Evolutionary conservation across 495 filamentous ascomycete species (phyloP), one percentile per base, ranked within the genome.

Genomic region (Aspergillus egyptiacus): DNA sequence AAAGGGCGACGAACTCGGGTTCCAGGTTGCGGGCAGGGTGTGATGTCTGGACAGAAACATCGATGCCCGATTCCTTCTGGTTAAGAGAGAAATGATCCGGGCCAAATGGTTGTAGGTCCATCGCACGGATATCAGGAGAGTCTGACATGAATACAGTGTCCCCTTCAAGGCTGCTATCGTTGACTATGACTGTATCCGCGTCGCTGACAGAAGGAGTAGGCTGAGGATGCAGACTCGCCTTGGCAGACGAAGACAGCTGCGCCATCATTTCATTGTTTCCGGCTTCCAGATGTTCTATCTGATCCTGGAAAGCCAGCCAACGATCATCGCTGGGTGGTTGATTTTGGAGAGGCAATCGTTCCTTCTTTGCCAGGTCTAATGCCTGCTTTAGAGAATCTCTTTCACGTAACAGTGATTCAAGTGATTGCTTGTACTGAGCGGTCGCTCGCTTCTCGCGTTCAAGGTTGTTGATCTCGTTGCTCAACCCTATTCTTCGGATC

Each of bases 401-500:
- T 51, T 72, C 67, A 13, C 54, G 61, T 25, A 56, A 55, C 18
- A 72, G 32, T 24, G 53, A 61, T 1, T 70, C 66, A 31, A 85
- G 53, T 33, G 81, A 73, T 35, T 74, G 65, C 37, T 77, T 73
- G 15, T 84, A 70, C 5, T 62, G 66, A 0, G 65, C 62, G 5
- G 65, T 60, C 4, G 68, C 63, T 32, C 70, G 72, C 58, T 79
- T 79, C 47, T 85, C 79, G 2, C 68, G 70, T 40, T 78, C 67
- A 41, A 88, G 80, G 15, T 63, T 66, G 62, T 86, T 89, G 51
- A 87, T 77, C 61, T 90, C 86, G 58, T 89, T 80, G 54, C 84
- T 87, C 28, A 93, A 63, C 22, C 85, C 81, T 51, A 82, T 81
- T 17, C 86, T 79, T 11, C 80, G 74, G 19, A 90, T 74, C 35